Conservation (phyloP, 202 grass and related monocot genomes). For the Setaria italica region DNA sequence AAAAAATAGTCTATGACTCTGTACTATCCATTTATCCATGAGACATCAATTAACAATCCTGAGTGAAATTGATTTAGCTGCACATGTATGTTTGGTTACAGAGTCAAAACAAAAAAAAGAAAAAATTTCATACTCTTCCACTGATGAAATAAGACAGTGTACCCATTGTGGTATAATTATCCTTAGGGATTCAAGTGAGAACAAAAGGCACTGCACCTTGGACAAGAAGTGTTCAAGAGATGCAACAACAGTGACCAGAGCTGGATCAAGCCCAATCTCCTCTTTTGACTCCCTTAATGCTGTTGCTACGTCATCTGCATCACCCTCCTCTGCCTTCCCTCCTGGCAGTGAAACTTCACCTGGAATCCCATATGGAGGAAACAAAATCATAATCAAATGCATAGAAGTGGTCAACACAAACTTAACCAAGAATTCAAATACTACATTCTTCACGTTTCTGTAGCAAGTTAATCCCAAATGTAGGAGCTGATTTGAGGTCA, state of each 20-base stretch:
- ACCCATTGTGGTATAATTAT: background rate
- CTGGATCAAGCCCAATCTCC: constrained; percentile 83
- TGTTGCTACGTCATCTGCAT: constrained; percentile 79
- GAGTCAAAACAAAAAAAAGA: background rate
- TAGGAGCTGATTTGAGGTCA: background rate
- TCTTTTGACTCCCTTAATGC: constrained; percentile 83
- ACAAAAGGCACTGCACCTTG: constrained; percentile 53
- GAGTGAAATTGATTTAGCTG: constrained; percentile 12
- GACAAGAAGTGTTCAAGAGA: constrained; percentile 85
- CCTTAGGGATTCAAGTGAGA: background rate
- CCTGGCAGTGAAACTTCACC: constrained; percentile 93
- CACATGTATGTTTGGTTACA: background rate
- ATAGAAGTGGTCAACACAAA: constrained; percentile 1
- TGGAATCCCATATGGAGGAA: constrained; percentile 36
- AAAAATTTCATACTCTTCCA: background rate
- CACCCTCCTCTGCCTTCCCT: constrained; percentile 87
- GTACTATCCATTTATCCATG: background rate
- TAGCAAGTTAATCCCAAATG: constrained; percentile 5
- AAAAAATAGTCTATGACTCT: background rate
- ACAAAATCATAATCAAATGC: constrained; percentile 26
- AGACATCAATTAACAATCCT: background rate
- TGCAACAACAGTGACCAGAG: constrained; percentile 66
- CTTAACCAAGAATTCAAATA: background rate
- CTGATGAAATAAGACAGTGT: background rate
- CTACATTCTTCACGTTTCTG: background rate